These are phyloP conservation scores for Lolium rigidum DNA, from an alignment of 176 grass and related monocot species.

Conservation along the genomic window DNA sequence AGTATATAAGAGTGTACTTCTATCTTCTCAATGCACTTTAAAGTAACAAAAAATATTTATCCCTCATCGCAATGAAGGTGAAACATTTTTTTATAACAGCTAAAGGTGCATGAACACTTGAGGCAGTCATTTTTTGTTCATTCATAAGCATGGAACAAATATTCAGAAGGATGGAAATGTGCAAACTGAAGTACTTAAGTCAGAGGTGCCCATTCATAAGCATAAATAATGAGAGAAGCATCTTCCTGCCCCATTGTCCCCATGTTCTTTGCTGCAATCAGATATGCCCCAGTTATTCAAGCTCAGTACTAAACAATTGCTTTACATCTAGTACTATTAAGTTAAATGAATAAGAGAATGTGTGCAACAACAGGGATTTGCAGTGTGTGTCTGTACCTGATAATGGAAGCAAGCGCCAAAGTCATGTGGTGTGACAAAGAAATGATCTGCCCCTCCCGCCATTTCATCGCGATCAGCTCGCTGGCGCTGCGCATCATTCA, in stretches of 20 bases:
- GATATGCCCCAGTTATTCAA: constrained; percentile 11
- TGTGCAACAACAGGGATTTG: constrained; percentile 29
- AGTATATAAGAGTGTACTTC: too few species aligned
- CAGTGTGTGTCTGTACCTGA: constrained; percentile 61
- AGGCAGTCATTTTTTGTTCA: too few species aligned
- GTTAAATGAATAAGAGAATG: constrained; percentile 27
- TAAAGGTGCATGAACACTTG: too few species aligned
- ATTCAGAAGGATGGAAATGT: too few species aligned
- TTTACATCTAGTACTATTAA: neutral
- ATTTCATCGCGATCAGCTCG: constrained; percentile 72
- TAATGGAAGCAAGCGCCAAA: constrained; percentile 96
- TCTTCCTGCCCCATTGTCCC: constrained; percentile 30
- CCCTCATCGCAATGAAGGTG: too few species aligned
- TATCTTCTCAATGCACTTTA: too few species aligned
- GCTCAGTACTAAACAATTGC: constrained; percentile 26
- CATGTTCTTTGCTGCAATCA: constrained; percentile 44
- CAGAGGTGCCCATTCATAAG: constrained; percentile 27
- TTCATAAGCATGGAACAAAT: too few species aligned
- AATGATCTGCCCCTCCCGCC: constrained; percentile 94
- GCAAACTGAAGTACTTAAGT: constrained; percentile 26
- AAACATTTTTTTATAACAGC: too few species aligned
- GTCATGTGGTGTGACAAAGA: constrained; percentile 94
- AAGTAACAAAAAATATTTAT: too few species aligned
- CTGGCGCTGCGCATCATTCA: constrained; percentile 89
- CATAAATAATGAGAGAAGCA: constrained; percentile 5